These are phyloP conservation scores for Rhodotorula graminis DNA, from an alignment of 768 basidiomycete genomes.

Conservation along the genomic window DNA sequence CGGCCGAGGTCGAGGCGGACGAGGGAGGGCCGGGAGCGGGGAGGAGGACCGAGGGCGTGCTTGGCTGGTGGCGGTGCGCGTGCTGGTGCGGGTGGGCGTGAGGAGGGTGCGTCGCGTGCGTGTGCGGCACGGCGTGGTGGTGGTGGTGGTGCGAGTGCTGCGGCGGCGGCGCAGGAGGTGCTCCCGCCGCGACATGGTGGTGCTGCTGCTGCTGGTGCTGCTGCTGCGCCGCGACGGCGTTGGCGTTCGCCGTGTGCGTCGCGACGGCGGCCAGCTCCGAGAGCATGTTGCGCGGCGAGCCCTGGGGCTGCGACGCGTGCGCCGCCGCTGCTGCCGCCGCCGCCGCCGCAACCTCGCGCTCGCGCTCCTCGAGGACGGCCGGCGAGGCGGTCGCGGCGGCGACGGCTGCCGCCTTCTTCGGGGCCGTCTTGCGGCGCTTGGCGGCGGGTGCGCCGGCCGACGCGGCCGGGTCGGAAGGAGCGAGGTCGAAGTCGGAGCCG, in stretches of 20 bases:
- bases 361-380: neutral
- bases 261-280: constrained; percentile 29
- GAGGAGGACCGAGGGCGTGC: constrained; percentile 14
- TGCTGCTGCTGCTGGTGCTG: neutral
- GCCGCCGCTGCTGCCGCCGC: neutral
- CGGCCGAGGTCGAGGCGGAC: neutral
- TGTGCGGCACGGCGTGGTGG: constrained; percentile 17
- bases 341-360: neutral
- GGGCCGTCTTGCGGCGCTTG: constrained; percentile 17
- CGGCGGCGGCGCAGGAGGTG: neutral
- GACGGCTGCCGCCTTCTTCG: constrained; percentile 20
- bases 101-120: neutral
- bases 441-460: constrained; percentile 4
- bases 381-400: constrained; percentile 16
- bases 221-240: too few relatives aligned
- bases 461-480: neutral
- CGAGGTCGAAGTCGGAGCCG: constrained; percentile 16
- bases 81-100: neutral
- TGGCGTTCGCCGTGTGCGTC: neutral
- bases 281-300: constrained; percentile 18
- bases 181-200: neutral
- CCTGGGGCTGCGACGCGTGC: neutral
- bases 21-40: neutral
- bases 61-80: neutral
- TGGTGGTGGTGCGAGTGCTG: constrained; percentile 23